These are phyloP conservation scores for Blastobotrys arbuscula DNA, from an alignment of 1,139 yeast species.

Conservation along the genomic window DNA sequence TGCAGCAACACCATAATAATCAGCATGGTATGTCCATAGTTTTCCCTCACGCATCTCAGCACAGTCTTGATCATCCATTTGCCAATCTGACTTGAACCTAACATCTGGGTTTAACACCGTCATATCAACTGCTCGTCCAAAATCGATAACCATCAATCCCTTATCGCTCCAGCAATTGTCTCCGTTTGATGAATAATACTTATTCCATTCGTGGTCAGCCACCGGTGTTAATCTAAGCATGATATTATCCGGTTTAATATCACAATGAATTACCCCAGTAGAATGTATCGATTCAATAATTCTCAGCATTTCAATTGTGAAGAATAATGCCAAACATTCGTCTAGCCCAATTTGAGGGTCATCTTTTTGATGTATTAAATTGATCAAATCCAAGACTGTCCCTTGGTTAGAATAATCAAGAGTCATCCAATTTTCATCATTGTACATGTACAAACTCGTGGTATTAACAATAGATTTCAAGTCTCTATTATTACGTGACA, in stretches of 20 bases:
- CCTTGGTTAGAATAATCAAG: slow-evolving; percentile 71
- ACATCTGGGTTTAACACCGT: slow-evolving; percentile 45
- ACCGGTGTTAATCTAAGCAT: slow-evolving; percentile 55
- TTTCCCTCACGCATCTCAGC: slow-evolving; percentile 57
- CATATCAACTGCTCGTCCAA: slow-evolving; percentile 77
- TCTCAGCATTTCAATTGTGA: slow-evolving; percentile 58
- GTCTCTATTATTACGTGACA: slow-evolving; percentile 26
- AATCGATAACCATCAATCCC: slow-evolving; percentile 69
- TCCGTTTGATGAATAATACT: slow-evolving; percentile 32
- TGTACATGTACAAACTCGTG: slow-evolving; percentile 49
- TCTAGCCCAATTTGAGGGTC: slow-evolving; percentile 36
- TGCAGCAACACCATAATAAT: slow-evolving; percentile 79
- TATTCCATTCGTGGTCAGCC: slow-evolving; percentile 22
- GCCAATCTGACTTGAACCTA: slow-evolving; percentile 58
- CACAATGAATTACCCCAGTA: slow-evolving; percentile 74
- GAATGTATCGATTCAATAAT: slow-evolving; percentile 59
- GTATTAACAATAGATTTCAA: slow-evolving; percentile 46
- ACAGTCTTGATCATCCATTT: slow-evolving; percentile 68
- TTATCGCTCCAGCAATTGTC: slow-evolving; percentile 46
- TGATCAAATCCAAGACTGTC: slow-evolving; percentile 68
- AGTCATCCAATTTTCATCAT: slow-evolving; percentile 70
- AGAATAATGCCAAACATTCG: slow-evolving; percentile 58
- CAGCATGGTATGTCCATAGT: slow-evolving; percentile 79
- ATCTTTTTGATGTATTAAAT: slow-evolving; percentile 29
- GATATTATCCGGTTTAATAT: slow-evolving; percentile 79